Conservation (phyloP, 1,284 basidiomycete genomes). For the Puccinia brachypodii region DNA sequence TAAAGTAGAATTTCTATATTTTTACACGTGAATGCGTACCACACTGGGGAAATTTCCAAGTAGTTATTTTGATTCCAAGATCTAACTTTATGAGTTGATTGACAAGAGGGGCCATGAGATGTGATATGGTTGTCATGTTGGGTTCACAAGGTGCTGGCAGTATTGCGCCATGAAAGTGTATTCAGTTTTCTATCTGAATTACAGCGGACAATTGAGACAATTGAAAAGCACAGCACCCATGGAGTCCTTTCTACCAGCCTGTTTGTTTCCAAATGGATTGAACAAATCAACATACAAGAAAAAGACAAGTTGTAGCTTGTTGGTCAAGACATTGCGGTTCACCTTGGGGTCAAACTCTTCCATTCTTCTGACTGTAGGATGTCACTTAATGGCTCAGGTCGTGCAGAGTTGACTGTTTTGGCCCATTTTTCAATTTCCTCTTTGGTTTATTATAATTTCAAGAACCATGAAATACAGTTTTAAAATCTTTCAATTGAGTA, state of each 20-base stretch:
- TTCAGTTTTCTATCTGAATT: background rate
- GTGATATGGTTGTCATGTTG: slow-evolving; percentile 12
- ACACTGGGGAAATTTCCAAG: background rate
- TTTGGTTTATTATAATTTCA: background rate
- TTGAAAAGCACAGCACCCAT: slow-evolving; percentile 18
- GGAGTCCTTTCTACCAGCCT: background rate
- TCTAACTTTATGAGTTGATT: background rate
- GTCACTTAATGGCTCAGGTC: background rate
- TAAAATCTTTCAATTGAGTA: background rate
- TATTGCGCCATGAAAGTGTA: slow-evolving; percentile 19
- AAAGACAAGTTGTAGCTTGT: slow-evolving; percentile 2
- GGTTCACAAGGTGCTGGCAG: slow-evolving; percentile 3
- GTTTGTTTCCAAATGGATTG: slow-evolving; percentile 30
- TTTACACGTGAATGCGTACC: too few species aligned
- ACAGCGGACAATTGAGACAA: slow-evolving; percentile 8
- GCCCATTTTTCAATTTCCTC: background rate
- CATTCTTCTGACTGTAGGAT: background rate
- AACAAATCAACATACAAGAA: slow-evolving; percentile 24
- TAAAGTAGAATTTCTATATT: too few species aligned
- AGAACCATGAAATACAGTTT: slow-evolving; percentile 1
- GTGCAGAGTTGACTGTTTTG: background rate
- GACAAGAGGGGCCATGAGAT: slow-evolving; percentile 7
- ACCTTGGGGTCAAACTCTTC: background rate
- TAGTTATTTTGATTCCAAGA: background rate
- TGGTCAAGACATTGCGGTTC: background rate